These are phyloP conservation scores for Trypanosomatidae sp. DNA, from an alignment of 208 protist species.

Conservation along the genomic window DNA sequence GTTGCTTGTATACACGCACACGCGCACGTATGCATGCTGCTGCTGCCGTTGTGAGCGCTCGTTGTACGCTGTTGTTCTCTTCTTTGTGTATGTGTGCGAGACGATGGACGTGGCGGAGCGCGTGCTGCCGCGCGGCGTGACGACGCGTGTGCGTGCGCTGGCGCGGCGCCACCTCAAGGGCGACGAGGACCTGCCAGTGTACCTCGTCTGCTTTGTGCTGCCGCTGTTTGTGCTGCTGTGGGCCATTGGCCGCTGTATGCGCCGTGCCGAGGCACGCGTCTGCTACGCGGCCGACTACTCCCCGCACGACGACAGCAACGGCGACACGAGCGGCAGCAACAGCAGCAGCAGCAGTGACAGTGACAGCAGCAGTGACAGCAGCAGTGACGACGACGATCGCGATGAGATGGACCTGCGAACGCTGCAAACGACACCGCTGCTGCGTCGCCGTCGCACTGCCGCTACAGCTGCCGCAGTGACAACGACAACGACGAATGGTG, in stretches of 20 bases:
- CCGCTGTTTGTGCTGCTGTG: slow-evolving; percentile 4
- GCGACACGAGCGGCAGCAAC: slow-evolving; percentile 5
- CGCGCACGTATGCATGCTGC: background rate
- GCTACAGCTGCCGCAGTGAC: too few relatives aligned
- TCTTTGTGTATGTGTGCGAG: background rate
- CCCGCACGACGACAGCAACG: slow-evolving; percentile 1
- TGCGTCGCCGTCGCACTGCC: too few relatives aligned
- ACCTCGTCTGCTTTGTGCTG: slow-evolving; percentile 10
- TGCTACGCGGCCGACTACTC: too few relatives aligned
- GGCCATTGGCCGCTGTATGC: slow-evolving; percentile 5
- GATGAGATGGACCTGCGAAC: background rate
- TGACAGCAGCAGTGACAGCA: slow-evolving; percentile 1
- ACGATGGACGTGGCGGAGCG: slow-evolving; percentile 5
- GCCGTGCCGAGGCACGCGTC: slow-evolving; percentile 8
- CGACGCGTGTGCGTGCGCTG: slow-evolving; percentile 5
- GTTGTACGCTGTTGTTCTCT: background rate
- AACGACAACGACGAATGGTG: background rate
- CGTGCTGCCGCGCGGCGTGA: background rate
- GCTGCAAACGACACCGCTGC: background rate
- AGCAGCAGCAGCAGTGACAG: slow-evolving; percentile 5
- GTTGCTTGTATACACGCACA: background rate
- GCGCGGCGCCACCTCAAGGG: slow-evolving; percentile 13
- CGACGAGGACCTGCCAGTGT: slow-evolving; percentile 21
- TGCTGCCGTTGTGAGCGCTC: background rate
- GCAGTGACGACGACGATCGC: slow-evolving; percentile 1